phyloP scores from a whole-genome alignment of 352 stramenopile species.

The Phytophthora podocarpi region DNA sequence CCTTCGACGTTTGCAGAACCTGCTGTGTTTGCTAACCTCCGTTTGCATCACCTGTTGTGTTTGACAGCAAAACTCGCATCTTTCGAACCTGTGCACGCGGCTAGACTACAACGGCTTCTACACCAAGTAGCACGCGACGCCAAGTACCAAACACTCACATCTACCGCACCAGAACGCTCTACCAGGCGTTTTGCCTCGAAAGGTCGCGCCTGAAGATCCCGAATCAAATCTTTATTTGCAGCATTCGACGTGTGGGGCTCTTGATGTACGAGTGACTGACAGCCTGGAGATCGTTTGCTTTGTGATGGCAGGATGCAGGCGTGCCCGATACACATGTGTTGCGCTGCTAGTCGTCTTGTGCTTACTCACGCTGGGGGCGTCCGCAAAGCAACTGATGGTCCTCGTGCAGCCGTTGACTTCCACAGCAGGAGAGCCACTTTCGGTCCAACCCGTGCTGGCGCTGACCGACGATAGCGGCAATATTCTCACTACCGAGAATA shows the following conservation, averaged over 20 bases:
- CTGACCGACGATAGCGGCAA: constrained; percentile 81
- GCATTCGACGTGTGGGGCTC: constrained; percentile 2
- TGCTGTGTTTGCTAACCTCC: not conserved
- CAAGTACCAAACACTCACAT: not conserved
- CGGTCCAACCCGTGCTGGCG: constrained; percentile 66
- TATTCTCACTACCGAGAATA: constrained; percentile 67
- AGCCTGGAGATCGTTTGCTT: not conserved
- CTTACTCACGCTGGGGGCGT: not conserved
- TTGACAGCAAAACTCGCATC: constrained; percentile 64
- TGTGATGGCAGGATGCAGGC: constrained; percentile 35
- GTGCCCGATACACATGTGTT: not conserved
- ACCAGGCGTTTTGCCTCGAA: constrained; percentile 11
- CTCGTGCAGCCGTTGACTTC: constrained; percentile 74
- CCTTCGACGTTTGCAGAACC: not conserved
- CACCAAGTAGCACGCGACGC: constrained; percentile 43
- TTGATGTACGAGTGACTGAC: constrained; percentile 27
- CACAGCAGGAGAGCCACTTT: constrained; percentile 62
- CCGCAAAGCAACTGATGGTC: constrained; percentile 53
- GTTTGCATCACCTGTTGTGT: not conserved
- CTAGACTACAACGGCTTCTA: constrained; percentile 78
- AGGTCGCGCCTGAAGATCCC: constrained; percentile 35
- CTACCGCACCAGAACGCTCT: no score
- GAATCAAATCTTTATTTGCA: constrained; percentile 34
- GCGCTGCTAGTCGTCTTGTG: constrained; percentile 8
- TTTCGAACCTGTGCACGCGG: constrained; percentile 68